Percentiles rank a stretch among this genome's conserved stretches.
These are phyloP conservation scores for Colletotrichum sp. DNA, from an alignment of 2,329 filamentous ascomycete genomes.

Conservation along the genomic window DNA sequence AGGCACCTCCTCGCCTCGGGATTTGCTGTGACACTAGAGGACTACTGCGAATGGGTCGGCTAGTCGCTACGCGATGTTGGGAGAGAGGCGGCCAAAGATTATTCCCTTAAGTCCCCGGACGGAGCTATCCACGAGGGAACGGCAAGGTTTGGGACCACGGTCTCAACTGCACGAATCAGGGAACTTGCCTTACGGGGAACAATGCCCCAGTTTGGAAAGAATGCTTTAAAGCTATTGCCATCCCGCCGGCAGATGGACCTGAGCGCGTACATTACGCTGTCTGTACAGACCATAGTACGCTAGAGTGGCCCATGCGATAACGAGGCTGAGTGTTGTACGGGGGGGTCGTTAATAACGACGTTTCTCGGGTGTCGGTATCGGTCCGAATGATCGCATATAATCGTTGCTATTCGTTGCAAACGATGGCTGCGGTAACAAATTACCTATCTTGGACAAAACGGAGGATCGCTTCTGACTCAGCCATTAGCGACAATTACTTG, in stretches of 20 bases:
- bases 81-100: neutral
- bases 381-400: neutral
- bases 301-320: neutral
- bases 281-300: neutral
- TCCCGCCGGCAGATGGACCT: neutral
- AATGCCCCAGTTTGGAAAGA: neutral
- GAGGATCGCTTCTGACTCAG: neutral
- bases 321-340: neutral
- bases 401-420: neutral
- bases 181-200: neutral
- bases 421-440: neutral
- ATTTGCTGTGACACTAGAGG: neutral
- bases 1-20: neutral
- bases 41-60: neutral
- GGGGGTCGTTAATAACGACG: neutral
- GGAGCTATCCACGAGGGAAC: neutral
- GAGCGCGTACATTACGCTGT: neutral
- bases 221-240: neutral
- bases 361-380: neutral
- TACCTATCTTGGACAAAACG: neutral
- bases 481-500: neutral
- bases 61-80: neutral
- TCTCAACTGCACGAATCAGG: constrained; percentile 7
- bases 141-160: neutral
- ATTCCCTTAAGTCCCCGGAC: neutral